Percentiles rank a stretch among this genome's conserved stretches.
These are phyloP conservation scores for Puya raimondii DNA, from an alignment of 176 grass and related monocot genomes.

Conservation along the genomic window DNA sequence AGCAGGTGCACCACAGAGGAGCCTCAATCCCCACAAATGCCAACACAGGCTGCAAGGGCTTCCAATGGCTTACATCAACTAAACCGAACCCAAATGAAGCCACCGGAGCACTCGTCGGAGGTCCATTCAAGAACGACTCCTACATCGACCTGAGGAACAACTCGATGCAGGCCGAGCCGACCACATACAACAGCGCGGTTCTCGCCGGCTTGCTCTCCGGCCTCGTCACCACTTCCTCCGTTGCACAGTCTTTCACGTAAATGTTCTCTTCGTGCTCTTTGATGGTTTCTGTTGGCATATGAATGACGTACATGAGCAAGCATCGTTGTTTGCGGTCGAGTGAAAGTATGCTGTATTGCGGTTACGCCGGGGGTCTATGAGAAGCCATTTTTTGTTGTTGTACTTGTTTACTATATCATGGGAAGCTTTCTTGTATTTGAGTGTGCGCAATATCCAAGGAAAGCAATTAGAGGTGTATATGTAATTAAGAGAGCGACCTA, in stretches of 20 bases:
- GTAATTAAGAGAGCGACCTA: no score
- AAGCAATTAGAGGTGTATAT: no score
- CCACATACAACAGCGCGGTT: conserved; percentile 87
- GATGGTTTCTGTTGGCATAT: conserved; percentile 4
- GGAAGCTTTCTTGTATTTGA: no score
- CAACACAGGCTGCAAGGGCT: conserved; percentile 80
- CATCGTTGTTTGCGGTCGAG: neutral
- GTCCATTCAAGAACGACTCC: conserved; percentile 80
- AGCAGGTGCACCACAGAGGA: conserved; percentile 86
- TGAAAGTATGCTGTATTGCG: neutral
- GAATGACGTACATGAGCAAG: neutral
- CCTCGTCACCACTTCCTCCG: conserved; percentile 67
- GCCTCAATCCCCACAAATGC: conserved; percentile 62
- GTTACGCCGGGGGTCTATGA: no score
- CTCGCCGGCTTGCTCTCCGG: conserved; percentile 66
- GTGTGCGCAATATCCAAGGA: no score
- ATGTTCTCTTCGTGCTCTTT: neutral
- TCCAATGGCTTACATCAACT: conserved; percentile 55
- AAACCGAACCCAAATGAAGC: conserved; percentile 76
- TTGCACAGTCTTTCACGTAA: conserved; percentile 63
- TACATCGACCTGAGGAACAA: conserved; percentile 73
- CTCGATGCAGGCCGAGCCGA: conserved; percentile 66
- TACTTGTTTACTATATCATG: no score
- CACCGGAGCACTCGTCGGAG: conserved; percentile 70
- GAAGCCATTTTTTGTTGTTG: no score